A percentile compares a stretch with the other conserved stretches of the same genome.
These are phyloP conservation scores for Byssothecium circinans DNA, from an alignment of 2,329 filamentous ascomycete genomes.

Conservation along the genomic window DNA sequence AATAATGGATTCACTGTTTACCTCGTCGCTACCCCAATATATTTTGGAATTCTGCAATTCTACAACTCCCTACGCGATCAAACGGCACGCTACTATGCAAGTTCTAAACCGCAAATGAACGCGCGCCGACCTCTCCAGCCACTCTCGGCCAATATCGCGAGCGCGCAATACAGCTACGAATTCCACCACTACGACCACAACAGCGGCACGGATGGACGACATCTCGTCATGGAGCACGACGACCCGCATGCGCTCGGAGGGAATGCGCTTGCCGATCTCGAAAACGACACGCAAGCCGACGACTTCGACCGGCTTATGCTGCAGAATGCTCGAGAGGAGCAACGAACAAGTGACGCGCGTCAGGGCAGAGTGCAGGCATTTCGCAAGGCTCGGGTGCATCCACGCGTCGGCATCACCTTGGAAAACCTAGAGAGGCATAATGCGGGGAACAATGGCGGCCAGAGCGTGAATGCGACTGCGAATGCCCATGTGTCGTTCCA, in stretches of 20 bases:
- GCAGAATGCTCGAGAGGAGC: conserved; percentile 48
- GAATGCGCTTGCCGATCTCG: conserved; percentile 41
- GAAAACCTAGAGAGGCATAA: conserved; percentile 48
- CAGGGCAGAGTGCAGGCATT: conserved; percentile 42
- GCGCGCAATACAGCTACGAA: conserved; percentile 30
- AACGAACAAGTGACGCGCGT: conserved; percentile 42
- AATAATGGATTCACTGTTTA: neutral
- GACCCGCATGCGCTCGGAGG: conserved; percentile 25
- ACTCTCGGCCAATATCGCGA: conserved; percentile 26
- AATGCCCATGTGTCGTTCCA: conserved; percentile 19
- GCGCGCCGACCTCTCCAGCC: conserved; percentile 39
- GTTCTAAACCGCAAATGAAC: conserved; percentile 27
- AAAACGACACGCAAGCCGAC: conserved; percentile 47
- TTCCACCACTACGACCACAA: conserved; percentile 20
- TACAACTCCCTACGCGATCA: too few relatives aligned
- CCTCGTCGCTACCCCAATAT: neutral
- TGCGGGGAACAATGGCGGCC: conserved; percentile 12
- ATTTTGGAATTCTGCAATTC: neutral
- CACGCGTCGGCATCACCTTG: conserved; percentile 45
- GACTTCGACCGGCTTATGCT: conserved; percentile 51
- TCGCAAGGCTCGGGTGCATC: conserved; percentile 46
- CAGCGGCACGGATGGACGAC: conserved; percentile 3
- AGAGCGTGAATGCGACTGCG: conserved; percentile 6
- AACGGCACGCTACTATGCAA: conserved; percentile 23
- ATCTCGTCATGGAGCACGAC: conserved; percentile 18